Base-by-base conservation (phyloP, 169 alveolate species). In the Ichthyophthirius multifiliis region DNA sequence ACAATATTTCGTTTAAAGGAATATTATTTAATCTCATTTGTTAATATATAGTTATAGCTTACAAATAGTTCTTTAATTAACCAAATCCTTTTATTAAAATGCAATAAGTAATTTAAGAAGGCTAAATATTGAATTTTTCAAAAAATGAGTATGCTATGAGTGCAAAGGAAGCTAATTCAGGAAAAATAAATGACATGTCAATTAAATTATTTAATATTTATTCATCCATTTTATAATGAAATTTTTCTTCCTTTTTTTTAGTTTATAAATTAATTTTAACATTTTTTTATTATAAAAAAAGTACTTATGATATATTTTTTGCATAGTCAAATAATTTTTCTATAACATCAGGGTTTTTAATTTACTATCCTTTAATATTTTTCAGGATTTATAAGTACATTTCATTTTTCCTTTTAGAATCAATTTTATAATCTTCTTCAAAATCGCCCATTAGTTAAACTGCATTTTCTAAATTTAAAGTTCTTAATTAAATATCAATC, bases 381-480 rank as follows among this genome's bases (percentile, higher is more conserved):
- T 84, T 92, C 73, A 92, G 65, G 1, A 94, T 93, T 48, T 89
- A 87, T 41, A 87, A 84, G 34, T 89, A 82, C 10, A 92, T 84
- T 2, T 87, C 75, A 76, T 88, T 87, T 23, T 93, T 92, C 75
- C 86, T 87, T 71, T 89, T 92, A 79, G 88, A 93, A 1, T 93
- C 93, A 18, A 71, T 74, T 9, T 88, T 76, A 20, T 74, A 67
- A 39, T 64, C 43, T 34, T 82, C 76, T 62, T 91, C 79, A 92
- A 92, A 89, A 18, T 85, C 82, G 5, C 73, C 43, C 23, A 89
- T 74, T 30, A 88, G 30, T 13, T 48, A 55, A 84, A 90, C 83
- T 5, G 92, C 94, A 43, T 80, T 3, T 74, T 75, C 71, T 89
- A 89, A 83, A 15, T 78, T 80, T 31, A 81, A 79, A 67, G 84